Base-by-base conservation (phyloP, 108 stramenopile genomes). In the Fistulifera solaris region DNA sequence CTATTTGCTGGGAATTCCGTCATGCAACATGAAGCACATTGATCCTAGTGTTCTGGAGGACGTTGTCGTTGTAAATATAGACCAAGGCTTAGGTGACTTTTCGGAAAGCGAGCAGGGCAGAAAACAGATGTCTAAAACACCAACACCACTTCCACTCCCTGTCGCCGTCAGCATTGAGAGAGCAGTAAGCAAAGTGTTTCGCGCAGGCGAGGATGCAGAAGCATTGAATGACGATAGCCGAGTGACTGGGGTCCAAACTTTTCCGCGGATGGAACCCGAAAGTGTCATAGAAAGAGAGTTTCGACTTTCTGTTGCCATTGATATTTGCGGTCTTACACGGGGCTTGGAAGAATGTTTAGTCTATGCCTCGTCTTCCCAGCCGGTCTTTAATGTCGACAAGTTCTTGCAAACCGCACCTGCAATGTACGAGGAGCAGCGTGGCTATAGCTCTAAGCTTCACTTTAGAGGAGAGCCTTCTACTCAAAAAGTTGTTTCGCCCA, bases 261-360 rank as follows among this genome's bases (percentile, higher is more conserved):
- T 68, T 82, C 75, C 81, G 16, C 65, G 83, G 15, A 68, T 92
- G 13, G 86, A 92, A 66, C 53, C 62, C 13, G 89, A 92, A 64
- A 81, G 71, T 52, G 57, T 79, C 38, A 79, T 83, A 5, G 89
- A 92, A 42, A 43, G 86, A 56, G 84, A 87, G 48, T 92, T 92
- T 56, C 62, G 89, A 38, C 73, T 92, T 17, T 52, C 84, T 1
- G 72, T 92, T 42, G 81, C 86, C 14, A 54, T 85, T 38, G 84
- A 92, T 77, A 72, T 92, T 41, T 83, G 83, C 52, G 71, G 85
- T 42, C 62, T 92, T 8, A 50, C 87, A 27, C 64, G 86, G 25
- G 89, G 89, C 19, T 92, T 83, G 49, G 76, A 92, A 64, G 89
- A 87, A 17, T 92, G 85, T 48, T 57, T 84, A 31, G 83, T 86